Percentiles rank a stretch among this genome's conserved stretches.
phyloP scores from a whole-genome alignment of 2,329 filamentous ascomycete species.

The Curvularia sp. region DNA sequence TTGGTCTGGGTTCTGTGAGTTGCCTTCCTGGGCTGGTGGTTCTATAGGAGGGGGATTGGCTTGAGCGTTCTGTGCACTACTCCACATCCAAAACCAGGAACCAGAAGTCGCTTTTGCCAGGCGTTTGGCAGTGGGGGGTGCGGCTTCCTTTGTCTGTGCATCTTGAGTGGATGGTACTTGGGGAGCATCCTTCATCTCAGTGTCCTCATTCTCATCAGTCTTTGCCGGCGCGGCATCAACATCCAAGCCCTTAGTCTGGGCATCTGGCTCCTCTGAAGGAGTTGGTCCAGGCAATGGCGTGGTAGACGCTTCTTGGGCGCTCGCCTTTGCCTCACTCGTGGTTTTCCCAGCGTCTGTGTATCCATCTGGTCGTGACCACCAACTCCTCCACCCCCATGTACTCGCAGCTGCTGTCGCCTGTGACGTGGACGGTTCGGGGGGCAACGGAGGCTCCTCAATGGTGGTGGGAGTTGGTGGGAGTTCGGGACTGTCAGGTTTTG shows the following conservation, averaged over 20 bases:
- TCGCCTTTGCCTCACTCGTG: slow-evolving; percentile 34
- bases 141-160: slow-evolving; percentile 28
- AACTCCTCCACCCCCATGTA: slow-evolving; percentile 55
- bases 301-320: slow-evolving; percentile 49
- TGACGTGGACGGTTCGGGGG: slow-evolving; percentile 50
- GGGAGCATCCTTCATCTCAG: slow-evolving; percentile 31
- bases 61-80: slow-evolving; percentile 55
- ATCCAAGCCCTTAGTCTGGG: slow-evolving; percentile 36
- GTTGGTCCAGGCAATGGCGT: slow-evolving; percentile 53
- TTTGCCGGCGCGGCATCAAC: slow-evolving; percentile 5
- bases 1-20: slow-evolving; percentile 17
- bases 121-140: slow-evolving; percentile 14
- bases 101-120: slow-evolving; percentile 33
- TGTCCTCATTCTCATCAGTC: slow-evolving; percentile 20
- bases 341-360: slow-evolving; percentile 51
- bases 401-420: slow-evolving; percentile 21
- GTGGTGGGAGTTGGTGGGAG: slow-evolving; percentile 18
- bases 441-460: slow-evolving; percentile 51
- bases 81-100: slow-evolving; percentile 61
- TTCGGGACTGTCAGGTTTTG: slow-evolving; percentile 26
- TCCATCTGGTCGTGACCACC: slow-evolving; percentile 61
- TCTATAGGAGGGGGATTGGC: slow-evolving; percentile 34
- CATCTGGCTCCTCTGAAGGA: slow-evolving; percentile 46
- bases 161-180: slow-evolving; percentile 13
- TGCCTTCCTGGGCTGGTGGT: slow-evolving; percentile 16